Conservation (phyloP, 2,329 filamentous ascomycete genomes). For the Chalaropsis ovoidea region DNA sequence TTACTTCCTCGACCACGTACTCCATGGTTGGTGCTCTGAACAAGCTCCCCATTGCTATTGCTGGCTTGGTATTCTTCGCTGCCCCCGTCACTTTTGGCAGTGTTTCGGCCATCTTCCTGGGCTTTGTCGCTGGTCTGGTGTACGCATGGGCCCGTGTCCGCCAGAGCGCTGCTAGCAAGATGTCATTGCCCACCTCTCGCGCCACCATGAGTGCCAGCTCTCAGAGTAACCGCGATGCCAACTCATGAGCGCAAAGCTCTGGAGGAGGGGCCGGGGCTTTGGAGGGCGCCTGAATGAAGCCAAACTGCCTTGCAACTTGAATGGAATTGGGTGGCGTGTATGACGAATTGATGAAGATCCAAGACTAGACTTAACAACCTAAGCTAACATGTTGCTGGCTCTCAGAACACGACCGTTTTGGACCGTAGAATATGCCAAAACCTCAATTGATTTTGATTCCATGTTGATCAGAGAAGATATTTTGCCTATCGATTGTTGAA, state of each 20-base stretch:
- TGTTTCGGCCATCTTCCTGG: conserved; percentile 80
- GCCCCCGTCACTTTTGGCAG: conserved; percentile 87
- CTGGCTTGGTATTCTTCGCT: conserved; percentile 88
- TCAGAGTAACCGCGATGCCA: conserved; percentile 81
- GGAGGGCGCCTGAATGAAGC: not conserved
- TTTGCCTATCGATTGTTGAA: no score
- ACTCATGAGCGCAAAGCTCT: conserved; percentile 38
- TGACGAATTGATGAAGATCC: conserved; percentile 14
- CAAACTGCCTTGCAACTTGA: not conserved
- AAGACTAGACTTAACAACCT: conserved; percentile 4
- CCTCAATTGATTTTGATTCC: not conserved
- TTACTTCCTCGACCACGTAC: conserved; percentile 95
- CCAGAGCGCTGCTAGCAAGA: conserved; percentile 58
- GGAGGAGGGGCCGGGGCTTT: not conserved
- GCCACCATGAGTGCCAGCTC: conserved; percentile 77
- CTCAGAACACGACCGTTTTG: not conserved
- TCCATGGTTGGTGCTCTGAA: conserved; percentile 97
- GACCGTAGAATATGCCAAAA: not conserved
- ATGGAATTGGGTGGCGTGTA: not conserved
- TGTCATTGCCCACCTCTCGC: conserved; percentile 54
- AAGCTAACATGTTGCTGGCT: not conserved
- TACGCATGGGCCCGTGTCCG: conserved; percentile 81
- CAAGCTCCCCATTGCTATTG: conserved; percentile 91
- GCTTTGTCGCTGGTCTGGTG: conserved; percentile 84
- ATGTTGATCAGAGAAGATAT: not conserved